phyloP scores from a whole-genome alignment of 139 green algal species.

The Chlorella sorokiniana region DNA sequence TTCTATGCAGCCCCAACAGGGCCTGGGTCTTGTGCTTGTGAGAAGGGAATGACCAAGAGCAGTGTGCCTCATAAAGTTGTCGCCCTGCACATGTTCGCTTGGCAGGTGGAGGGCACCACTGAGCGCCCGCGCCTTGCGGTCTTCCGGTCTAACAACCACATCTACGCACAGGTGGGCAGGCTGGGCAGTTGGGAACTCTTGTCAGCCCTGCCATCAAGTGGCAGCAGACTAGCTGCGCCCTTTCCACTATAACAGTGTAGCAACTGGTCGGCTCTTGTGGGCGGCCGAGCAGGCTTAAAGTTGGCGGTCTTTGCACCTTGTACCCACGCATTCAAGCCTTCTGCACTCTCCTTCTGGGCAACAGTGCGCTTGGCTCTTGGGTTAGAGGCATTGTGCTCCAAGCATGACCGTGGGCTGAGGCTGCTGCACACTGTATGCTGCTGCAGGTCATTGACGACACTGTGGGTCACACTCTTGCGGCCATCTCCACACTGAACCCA shows the following conservation, averaged over 20 bases:
- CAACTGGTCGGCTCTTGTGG: no score
- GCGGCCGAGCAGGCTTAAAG: neutral
- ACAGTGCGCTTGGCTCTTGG: no score
- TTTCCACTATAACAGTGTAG: no score
- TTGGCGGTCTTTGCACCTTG: no score
- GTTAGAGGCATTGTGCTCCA: no score
- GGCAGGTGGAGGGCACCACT: slow-evolving; percentile 85
- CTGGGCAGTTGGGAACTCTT: neutral
- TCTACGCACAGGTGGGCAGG: slow-evolving; percentile 90
- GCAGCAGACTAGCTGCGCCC: no score
- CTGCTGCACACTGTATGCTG: neutral
- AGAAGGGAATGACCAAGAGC: no score
- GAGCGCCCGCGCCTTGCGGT: slow-evolving; percentile 93
- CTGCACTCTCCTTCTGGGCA: no score
- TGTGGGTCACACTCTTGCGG: slow-evolving; percentile 77
- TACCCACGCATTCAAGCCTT: no score
- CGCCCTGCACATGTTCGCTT: neutral
- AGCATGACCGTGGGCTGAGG: neutral
- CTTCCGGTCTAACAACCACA: slow-evolving; percentile 96
- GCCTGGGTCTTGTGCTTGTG: no score
- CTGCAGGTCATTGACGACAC: slow-evolving; percentile 93
- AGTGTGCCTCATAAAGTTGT: neutral
- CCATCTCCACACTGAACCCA: slow-evolving; percentile 79
- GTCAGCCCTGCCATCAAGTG: neutral
- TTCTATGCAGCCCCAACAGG: no score